phyloP scores from a whole-genome alignment of 805 yeast genomes.

The Kodamaea hsintzibuensis region DNA sequence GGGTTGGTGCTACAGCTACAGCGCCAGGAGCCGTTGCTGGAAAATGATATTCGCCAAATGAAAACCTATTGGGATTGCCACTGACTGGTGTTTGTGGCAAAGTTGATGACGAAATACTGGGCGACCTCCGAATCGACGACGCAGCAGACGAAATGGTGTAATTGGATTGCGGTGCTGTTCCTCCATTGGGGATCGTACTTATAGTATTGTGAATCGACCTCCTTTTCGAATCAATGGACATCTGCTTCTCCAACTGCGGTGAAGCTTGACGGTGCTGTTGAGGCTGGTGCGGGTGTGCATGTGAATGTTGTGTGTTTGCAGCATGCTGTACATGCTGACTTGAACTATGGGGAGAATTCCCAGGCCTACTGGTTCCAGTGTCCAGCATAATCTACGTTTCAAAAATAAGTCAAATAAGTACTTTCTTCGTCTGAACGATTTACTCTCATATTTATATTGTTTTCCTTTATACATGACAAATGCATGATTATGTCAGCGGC shows the following conservation, averaged over 20 bases:
- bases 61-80: constrained; percentile 9
- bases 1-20: background rate
- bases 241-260: constrained; percentile 8
- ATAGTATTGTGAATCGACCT: constrained; percentile 4
- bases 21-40: constrained; percentile 4
- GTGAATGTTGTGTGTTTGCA: background rate
- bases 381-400: background rate
- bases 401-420: background rate
- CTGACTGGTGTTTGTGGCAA: constrained; percentile 3
- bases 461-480: background rate
- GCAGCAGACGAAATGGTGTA: constrained; percentile 11
- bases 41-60: constrained; percentile 11
- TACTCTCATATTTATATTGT: background rate
- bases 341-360: background rate
- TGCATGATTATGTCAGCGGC: background rate
- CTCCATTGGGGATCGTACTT: constrained; percentile 4
- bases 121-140: constrained; percentile 12
- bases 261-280: constrained; percentile 1
- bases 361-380: background rate
- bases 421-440: background rate
- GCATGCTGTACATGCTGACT: background rate
- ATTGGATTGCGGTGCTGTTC: constrained; percentile 3
- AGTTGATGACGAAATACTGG: constrained; percentile 9
- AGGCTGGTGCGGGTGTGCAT: background rate
- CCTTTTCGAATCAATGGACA: constrained; percentile 4